Conservation (phyloP, 805 yeast genomes). For the Ogataea pignaliae region DNA sequence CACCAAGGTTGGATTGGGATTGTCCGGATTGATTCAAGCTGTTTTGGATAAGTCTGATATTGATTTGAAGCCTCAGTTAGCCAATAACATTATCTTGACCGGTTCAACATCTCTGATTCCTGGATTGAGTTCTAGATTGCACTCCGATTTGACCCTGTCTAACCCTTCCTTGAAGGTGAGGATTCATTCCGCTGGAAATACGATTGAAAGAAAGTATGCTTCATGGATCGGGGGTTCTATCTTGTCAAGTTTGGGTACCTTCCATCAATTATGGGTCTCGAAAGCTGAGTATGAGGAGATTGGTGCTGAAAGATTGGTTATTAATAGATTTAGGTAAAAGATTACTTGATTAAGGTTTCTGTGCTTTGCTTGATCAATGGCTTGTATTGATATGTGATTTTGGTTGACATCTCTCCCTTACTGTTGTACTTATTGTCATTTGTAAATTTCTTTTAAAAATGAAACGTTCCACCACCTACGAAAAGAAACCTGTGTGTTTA, state of each 20-base stretch:
- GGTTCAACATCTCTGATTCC: slow-evolving; percentile 82
- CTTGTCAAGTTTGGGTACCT: slow-evolving; percentile 82
- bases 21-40: slow-evolving; percentile 57
- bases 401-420: background rate
- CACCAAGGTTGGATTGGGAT: slow-evolving; percentile 26
- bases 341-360: background rate
- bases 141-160: slow-evolving; percentile 59
- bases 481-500: too few relatives aligned
- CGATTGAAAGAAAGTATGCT: slow-evolving; percentile 72
- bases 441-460: background rate
- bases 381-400: background rate
- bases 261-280: slow-evolving; percentile 94
- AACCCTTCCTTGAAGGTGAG: slow-evolving; percentile 86
- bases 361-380: background rate
- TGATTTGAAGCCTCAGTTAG: slow-evolving; percentile 77
- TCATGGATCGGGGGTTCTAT: slow-evolving; percentile 94
- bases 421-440: background rate
- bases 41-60: slow-evolving; percentile 63
- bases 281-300: slow-evolving; percentile 83
- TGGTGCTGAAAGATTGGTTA: slow-evolving; percentile 75
- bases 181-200: slow-evolving; percentile 74
- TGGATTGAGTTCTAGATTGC: slow-evolving; percentile 72
- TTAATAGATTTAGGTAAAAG: slow-evolving; percentile 76
- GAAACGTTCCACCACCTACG: too few relatives aligned
- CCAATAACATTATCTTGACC: slow-evolving; percentile 82